Percentiles rank a stretch among this genome's conserved stretches.
These are phyloP conservation scores for Pisolithus marmoratus DNA, from an alignment of 768 basidiomycete genomes.

Conservation along the genomic window DNA sequence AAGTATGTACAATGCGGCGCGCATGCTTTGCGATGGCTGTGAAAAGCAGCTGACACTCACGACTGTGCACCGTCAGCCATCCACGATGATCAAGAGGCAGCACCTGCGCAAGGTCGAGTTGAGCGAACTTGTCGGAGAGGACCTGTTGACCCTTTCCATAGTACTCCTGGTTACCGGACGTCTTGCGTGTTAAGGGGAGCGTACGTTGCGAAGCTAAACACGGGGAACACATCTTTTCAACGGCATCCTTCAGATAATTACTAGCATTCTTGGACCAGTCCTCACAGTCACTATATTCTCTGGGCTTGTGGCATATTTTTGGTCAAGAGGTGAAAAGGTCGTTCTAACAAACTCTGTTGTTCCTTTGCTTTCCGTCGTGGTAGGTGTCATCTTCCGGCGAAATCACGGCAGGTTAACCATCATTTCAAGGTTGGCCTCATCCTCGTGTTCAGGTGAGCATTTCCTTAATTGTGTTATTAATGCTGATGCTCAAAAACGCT, in stretches of 20 bases:
- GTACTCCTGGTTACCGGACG: slow-evolving; percentile 91
- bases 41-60: neutral
- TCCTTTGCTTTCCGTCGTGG: slow-evolving; percentile 85
- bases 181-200: slow-evolving; percentile 77
- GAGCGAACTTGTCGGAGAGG: neutral
- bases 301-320: slow-evolving; percentile 51
- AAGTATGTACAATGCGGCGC: neutral
- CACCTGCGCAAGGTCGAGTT: slow-evolving; percentile 44
- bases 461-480: neutral
- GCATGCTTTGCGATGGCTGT: neutral
- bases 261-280: slow-evolving; percentile 73
- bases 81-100: slow-evolving; percentile 42
- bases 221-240: slow-evolving; percentile 1
- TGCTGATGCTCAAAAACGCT: neutral
- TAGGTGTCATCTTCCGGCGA: slow-evolving; percentile 32
- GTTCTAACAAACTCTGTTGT: slow-evolving; percentile 78
- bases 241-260: slow-evolving; percentile 49
- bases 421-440: slow-evolving; percentile 71
- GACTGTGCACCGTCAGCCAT: slow-evolving; percentile 20
- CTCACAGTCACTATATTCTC: slow-evolving; percentile 79
- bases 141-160: slow-evolving; percentile 21
- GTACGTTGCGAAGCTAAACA: slow-evolving; percentile 38
- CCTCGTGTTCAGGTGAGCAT: slow-evolving; percentile 71
- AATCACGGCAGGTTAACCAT: neutral
- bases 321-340: slow-evolving; percentile 51